phyloP scores from a whole-genome alignment of 805 yeast species.

The Jamesozyma gamospora region DNA sequence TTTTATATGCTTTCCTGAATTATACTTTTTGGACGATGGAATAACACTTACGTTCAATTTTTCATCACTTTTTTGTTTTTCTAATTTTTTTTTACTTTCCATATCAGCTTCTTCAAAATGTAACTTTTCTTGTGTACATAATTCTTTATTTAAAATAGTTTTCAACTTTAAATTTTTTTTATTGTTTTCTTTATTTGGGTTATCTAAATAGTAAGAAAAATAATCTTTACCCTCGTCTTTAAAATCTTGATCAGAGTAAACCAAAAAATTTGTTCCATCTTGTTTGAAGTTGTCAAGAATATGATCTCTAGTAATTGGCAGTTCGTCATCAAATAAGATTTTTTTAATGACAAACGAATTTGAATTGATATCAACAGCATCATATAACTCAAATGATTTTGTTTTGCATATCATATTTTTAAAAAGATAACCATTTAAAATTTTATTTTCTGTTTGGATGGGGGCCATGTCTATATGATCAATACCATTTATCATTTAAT shows the following conservation, averaged over 20 bases:
- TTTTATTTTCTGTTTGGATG: too few relatives aligned
- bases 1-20: too few relatives aligned
- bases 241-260: slow-evolving; percentile 8
- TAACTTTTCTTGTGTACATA: background rate
- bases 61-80: background rate
- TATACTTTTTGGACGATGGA: too few relatives aligned
- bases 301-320: background rate
- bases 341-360: slow-evolving; percentile 8
- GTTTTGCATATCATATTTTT: slow-evolving; percentile 8
- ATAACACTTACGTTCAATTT: background rate
- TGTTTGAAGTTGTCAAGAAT: slow-evolving; percentile 4
- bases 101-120: background rate
- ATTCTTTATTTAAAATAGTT: background rate
- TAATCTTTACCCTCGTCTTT: slow-evolving; percentile 14
- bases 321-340: background rate
- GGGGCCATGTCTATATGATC: too few relatives aligned
- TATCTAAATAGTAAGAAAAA: slow-evolving; percentile 9
- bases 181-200: background rate
- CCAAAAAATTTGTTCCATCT: slow-evolving; percentile 1
- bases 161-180: background rate
- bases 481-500: too few relatives aligned
- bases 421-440: slow-evolving; percentile 6
- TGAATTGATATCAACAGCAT: slow-evolving; percentile 5
- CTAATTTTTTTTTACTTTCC: background rate
- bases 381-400: slow-evolving; percentile 6